These are phyloP conservation scores for Penicillium diatomitis DNA, from an alignment of 495 filamentous ascomycete species.

Conservation along the genomic window DNA sequence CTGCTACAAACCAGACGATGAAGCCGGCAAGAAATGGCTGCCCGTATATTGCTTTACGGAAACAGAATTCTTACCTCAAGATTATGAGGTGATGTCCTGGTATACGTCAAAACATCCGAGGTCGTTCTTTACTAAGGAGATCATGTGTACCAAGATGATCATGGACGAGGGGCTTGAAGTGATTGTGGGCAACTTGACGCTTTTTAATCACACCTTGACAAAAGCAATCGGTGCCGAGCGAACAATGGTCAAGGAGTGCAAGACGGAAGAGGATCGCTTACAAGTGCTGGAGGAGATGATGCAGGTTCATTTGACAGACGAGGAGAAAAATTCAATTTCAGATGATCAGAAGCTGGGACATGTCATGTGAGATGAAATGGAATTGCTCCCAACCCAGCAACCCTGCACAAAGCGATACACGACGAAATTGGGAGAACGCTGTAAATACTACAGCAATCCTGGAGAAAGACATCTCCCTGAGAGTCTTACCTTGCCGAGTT, in stretches of 20 bases:
- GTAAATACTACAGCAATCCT: no score
- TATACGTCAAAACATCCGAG: neutral
- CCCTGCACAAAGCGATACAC: no score
- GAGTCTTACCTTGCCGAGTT: no score
- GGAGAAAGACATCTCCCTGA: no score
- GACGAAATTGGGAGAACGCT: no score
- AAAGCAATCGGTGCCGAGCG: neutral
- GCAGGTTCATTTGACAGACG: neutral
- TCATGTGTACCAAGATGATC: neutral
- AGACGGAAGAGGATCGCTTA: neutral
- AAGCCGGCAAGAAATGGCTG: conserved; percentile 34
- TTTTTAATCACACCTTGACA: neutral
- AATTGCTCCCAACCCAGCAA: no score
- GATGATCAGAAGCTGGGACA: neutral
- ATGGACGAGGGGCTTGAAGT: neutral
- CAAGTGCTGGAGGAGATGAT: neutral
- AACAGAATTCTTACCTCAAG: conserved; percentile 45
- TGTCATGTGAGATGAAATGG: no score
- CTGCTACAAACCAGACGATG: conserved; percentile 4
- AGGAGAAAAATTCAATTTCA: neutral
- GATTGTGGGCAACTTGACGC: neutral
- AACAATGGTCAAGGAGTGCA: neutral
- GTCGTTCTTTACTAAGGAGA: neutral
- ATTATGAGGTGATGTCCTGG: conserved; percentile 14
- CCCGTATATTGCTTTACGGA: conserved; percentile 48